A percentile compares a stretch with the other conserved stretches of the same genome.
phyloP scores from a whole-genome alignment of 495 filamentous ascomycete genomes.

The Aspergillus bridgeri region DNA sequence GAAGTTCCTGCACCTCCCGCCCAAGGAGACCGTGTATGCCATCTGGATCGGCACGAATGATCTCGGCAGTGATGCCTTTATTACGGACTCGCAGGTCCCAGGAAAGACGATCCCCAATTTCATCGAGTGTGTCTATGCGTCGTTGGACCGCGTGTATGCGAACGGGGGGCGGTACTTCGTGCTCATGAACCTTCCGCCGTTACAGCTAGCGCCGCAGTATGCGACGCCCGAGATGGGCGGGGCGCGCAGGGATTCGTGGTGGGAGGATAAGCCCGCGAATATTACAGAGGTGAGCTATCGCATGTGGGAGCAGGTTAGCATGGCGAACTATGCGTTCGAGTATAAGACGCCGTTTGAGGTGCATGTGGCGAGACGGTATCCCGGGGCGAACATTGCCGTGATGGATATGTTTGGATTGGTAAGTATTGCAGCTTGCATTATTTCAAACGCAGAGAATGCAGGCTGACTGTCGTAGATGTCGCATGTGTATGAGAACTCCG shows the following conservation, averaged over 20 bases:
- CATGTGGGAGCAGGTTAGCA: slow-evolving; percentile 60
- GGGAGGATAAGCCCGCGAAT: slow-evolving; percentile 57
- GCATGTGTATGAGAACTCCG: slow-evolving; percentile 60
- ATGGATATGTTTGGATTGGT: slow-evolving; percentile 62
- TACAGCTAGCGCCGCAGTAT: slow-evolving; percentile 62
- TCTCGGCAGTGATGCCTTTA: slow-evolving; percentile 58
- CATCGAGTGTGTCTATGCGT: slow-evolving; percentile 59
- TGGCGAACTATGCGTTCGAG: slow-evolving; percentile 57
- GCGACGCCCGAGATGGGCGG: slow-evolving; percentile 49
- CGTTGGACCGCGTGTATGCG: slow-evolving; percentile 56
- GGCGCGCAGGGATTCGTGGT: slow-evolving; percentile 51
- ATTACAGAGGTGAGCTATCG: slow-evolving; percentile 52
- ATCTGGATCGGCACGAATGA: slow-evolving; percentile 83
- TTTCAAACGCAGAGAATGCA: background rate
- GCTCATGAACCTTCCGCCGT: slow-evolving; percentile 60
- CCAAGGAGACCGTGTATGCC: slow-evolving; percentile 62
- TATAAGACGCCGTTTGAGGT: slow-evolving; percentile 59
- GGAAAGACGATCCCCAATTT: slow-evolving; percentile 59
- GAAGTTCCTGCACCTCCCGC: slow-evolving; percentile 47
- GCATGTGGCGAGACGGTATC: slow-evolving; percentile 50
- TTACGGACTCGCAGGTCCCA: slow-evolving; percentile 57
- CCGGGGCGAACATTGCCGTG: slow-evolving; percentile 57
- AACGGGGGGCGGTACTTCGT: slow-evolving; percentile 67
- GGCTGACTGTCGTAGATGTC: slow-evolving; percentile 37
- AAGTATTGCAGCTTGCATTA: slow-evolving; percentile 15